Evolutionary conservation across 2,329 filamentous ascomycete genomes (phyloP).

Genomic region (Epichloe gansuensis): DNA sequence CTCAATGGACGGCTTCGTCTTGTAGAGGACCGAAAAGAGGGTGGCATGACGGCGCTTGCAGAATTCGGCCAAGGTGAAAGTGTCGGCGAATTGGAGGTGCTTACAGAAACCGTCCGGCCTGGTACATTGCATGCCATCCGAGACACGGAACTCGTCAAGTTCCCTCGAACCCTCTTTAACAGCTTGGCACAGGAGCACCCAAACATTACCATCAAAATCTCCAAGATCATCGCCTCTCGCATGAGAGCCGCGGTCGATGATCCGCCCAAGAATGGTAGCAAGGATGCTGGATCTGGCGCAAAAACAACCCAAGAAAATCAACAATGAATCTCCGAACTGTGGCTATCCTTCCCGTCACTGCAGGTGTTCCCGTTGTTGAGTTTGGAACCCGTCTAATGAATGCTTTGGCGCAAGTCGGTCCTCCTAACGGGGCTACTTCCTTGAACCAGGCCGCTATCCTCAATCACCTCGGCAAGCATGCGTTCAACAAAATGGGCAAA

Average conservation of each 20-base stretch:
- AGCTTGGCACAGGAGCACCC: slow-evolving; percentile 94
- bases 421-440: slow-evolving; percentile 78
- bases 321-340: slow-evolving; percentile 89
- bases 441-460: slow-evolving; percentile 89
- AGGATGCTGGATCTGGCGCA: slow-evolving; percentile 49
- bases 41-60: slow-evolving; percentile 72
- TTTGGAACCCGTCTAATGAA: slow-evolving; percentile 84
- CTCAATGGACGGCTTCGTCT: slow-evolving; percentile 83
- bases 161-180: slow-evolving; percentile 92
- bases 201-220: slow-evolving; percentile 97
- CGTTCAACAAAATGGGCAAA: slow-evolving; percentile 96
- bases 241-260: slow-evolving; percentile 86
- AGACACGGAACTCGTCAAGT: slow-evolving; percentile 91
- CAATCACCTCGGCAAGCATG: slow-evolving; percentile 88
- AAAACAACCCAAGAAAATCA: slow-evolving; percentile 54
- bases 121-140: slow-evolving; percentile 91
- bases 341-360: slow-evolving; percentile 78
- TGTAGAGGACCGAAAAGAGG: slow-evolving; percentile 69
- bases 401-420: slow-evolving; percentile 79
- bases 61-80: slow-evolving; percentile 97
- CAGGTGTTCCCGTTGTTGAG: slow-evolving; percentile 86
- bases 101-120: slow-evolving; percentile 85
- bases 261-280: slow-evolving; percentile 53
- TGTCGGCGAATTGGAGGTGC: slow-evolving; percentile 89
- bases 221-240: slow-evolving; percentile 91